Base-by-base conservation (phyloP, 2,329 filamentous ascomycete species). In the Colletotrichum theobromicola region DNA sequence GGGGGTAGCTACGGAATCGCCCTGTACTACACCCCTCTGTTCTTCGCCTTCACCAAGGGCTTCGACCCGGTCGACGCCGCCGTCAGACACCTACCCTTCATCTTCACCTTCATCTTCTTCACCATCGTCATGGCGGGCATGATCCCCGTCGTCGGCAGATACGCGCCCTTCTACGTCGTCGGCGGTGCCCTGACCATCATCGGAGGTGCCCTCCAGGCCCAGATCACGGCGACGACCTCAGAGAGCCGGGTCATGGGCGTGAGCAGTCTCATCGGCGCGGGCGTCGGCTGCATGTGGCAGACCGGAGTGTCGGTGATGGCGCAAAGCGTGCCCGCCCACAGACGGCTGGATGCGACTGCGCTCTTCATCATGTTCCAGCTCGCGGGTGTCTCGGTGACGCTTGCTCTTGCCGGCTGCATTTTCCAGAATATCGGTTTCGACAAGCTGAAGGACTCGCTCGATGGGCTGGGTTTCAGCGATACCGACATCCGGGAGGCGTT, bases 11-110 rank as follows among this genome's bases (percentile, higher is more conserved):
- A 85, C 72, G 85, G 84, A 16, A 80, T 86, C 60, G 77, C 83
- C 0, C 81, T 88, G 8, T 91, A 90, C 80, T 91, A 88, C 79
- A 86, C 88, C 9, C 89, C 90, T 0, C 80, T 91, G 1, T 90
- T 85, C 80, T 90, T 90, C 79, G 86, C 89, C 72, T 91, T 90
- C 77, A 84, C 83, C 0, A 83, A 81, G 4, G 85, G 85, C 5
- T 83, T 87, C 34, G 81, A 77, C 4, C 82, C 86, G 0, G 77
- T 88, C 5, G 70, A 81, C n/a, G 83, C 86, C 5, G 86, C 83
- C 2, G 82, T 86, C 2, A 81, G 84, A 4, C 78, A 88, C 1
- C 79, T 89, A 2, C 87, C 86, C 3, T 85, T 85, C 76, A 84
- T 87, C 67, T 77, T 84, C 24, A 75, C 84, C 15, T 79, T 85